Evolutionary conservation across 331 rosid genomes (phyloP), one percentile per base, ranked within the genome.

Genomic region (Stylosanthes scabra): DNA sequence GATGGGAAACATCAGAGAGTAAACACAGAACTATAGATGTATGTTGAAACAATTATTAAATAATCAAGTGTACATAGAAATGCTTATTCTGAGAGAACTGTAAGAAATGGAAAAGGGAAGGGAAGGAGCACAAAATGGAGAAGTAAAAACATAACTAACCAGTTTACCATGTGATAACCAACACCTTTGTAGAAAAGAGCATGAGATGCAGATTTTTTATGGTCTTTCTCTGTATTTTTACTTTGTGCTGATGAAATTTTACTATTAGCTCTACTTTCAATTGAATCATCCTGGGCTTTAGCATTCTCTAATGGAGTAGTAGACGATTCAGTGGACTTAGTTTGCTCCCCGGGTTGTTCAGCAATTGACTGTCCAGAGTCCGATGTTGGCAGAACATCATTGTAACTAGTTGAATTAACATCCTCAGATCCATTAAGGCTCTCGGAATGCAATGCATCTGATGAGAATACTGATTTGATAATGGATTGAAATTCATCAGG

Each of bases 81-180:
- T 16, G 45, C 39, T 59, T 66, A 52, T 66, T 56, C 13, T 67
- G 60, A 20, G 63, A 49, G 76, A 29, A 28, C 59, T 4, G 11
- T 28, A 20, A 56, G 34, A 31, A 72, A 11, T 29, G 9, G 41
- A 64, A 46, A 8, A 45, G 46, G 64, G 11, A 63, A 73, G 29
- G 20, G 68, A 31, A 52, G 63, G 37, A 27, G 67, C 52, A 45
- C 15, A 51, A 20, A 66, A 40, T 39, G 52, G 63, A 63, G 28
- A 46, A 66, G 47, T 2, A 50, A 16, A 59, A 79, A 79, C 87
- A 80, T 49, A 56, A 88, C 99, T 90, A 72, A 95, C 99, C 99
- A 92, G 97, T 95, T 95, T 49, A 95, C 99, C 99, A 92, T 90
- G 87, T 86, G 99, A 86, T 88, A 95, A 70, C 96, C 89, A 83